Evolutionary conservation across 192 early-diverging fungal species (phyloP), one percentile per base, ranked within the genome.

Genomic region (Coemansia javaensis): DNA sequence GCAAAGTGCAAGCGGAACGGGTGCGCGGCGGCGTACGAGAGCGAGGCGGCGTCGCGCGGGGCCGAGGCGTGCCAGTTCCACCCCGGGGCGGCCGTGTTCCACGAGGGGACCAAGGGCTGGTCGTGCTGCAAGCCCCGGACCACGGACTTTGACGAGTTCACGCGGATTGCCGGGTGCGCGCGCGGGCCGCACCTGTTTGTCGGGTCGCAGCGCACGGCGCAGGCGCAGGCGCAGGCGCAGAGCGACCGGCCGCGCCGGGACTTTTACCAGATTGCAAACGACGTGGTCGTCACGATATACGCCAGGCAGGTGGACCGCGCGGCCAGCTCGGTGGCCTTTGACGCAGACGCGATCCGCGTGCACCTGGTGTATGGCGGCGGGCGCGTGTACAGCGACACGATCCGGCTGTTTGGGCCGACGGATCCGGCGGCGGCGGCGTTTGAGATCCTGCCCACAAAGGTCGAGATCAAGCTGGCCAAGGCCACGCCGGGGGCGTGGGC

Each of bases 91-190:
- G 89, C 93, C 7, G 75, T 99, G 27, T 99, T 99, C 77, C 97
- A 97, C 62, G 97, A 98, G 63, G 97, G 97, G 13, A 89, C 85
- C 75, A 97, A 97, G 79, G 94, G 94, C 18, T 98, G 90, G 90
- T 84, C 85, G 27, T 99, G 97, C 77, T 99, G 97, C 71, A 78
- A 86, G 43, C 83, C 92, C 30, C 86, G 91, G 50, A 94, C 94
- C 2, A 82, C 96, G 14, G 97, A 97, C 68, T 99, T 97, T 81
- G 97, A 99, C 27, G 93, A 97, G 68, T 97, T 99, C 50, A 72
- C 97, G 59, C 93, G 86, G 59, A 94, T 99, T 63, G 78, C 79
- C 44, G 97, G 97, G 25, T 99, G 97, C 72, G 85, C 79, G 31
- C 77, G 50, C n/a, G 92, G 91, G 32, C 81, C 83, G 40, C 97